Percentiles rank a stretch among this genome's conserved stretches.
Evolutionary conservation across 116 monocot genomes (phyloP).

Genomic region (Cymodocea nodosa): DNA sequence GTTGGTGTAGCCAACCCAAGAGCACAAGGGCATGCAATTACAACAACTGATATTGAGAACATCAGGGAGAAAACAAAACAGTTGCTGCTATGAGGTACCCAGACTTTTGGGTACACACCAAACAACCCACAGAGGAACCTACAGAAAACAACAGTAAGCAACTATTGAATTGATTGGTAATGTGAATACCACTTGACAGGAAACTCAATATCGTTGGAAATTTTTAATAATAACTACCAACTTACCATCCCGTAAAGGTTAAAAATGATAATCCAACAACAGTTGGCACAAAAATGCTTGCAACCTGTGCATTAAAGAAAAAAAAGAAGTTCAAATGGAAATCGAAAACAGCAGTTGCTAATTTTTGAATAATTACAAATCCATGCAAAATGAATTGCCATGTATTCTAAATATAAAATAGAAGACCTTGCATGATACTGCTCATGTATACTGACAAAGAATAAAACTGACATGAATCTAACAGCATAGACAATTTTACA

Average conservation of each 20-base stretch:
- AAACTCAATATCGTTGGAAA: neutral
- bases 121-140: conserved; percentile 90
- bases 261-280: conserved; percentile 71
- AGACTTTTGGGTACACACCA: conserved; percentile 71
- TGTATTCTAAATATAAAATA: no score
- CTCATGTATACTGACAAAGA: no score
- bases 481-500: no score
- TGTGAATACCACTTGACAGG: neutral
- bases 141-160: conserved; percentile 2
- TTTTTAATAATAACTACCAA: neutral
- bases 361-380: no score
- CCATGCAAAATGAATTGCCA: no score
- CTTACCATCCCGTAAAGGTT: conserved; percentile 87
- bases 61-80: conserved; percentile 96
- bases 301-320: conserved; percentile 38
- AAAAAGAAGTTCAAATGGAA: no score
- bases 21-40: conserved; percentile 98
- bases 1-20: conserved; percentile 97
- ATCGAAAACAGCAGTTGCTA: no score
- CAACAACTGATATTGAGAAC: conserved; percentile 99
- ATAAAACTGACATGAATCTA: no score
- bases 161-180: neutral
- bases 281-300: conserved; percentile 88
- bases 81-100: conserved; percentile 62
- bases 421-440: no score